Evolutionary conservation across 495 filamentous ascomycete species (phyloP).

Genomic region (Astrothelium macrocarpum): DNA sequence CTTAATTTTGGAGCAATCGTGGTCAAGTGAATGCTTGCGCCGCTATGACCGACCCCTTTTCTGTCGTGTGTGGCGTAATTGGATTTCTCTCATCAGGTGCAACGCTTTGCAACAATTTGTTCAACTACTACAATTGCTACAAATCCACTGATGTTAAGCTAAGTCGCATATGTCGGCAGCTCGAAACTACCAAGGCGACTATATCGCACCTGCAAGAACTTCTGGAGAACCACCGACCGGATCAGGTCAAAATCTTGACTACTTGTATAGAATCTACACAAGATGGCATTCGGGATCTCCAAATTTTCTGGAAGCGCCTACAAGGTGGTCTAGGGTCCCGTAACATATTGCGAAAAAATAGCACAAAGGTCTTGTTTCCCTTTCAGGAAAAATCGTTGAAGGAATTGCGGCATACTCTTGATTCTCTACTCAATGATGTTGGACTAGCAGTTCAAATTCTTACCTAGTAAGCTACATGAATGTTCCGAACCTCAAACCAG

Average conservation of each 20-base stretch:
- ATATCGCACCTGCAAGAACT: not conserved
- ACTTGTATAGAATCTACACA: not conserved
- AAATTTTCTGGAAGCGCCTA: not conserved
- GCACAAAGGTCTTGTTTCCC: not conserved
- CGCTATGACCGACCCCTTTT: constrained; percentile 3
- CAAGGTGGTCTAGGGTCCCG: not conserved
- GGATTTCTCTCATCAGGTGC: not conserved
- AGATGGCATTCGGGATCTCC: not conserved
- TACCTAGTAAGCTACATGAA: not conserved
- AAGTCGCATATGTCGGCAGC: not conserved
- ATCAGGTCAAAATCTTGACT: not conserved
- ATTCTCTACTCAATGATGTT: not conserved
- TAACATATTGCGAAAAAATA: not conserved
- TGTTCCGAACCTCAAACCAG: not conserved
- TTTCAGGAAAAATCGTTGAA: not conserved
- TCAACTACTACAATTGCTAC: not conserved
- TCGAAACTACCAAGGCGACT: constrained; percentile 2
- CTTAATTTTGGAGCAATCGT: no score
- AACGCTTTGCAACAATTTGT: not conserved
- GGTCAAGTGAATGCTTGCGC: no score
- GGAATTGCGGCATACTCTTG: not conserved
- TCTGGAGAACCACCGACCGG: not conserved
- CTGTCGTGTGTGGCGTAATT: not conserved
- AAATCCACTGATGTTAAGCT: not conserved
- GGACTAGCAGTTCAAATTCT: not conserved